phyloP scores from a whole-genome alignment of 139 green algal species.

The Haematococcus lacustris region DNA sequence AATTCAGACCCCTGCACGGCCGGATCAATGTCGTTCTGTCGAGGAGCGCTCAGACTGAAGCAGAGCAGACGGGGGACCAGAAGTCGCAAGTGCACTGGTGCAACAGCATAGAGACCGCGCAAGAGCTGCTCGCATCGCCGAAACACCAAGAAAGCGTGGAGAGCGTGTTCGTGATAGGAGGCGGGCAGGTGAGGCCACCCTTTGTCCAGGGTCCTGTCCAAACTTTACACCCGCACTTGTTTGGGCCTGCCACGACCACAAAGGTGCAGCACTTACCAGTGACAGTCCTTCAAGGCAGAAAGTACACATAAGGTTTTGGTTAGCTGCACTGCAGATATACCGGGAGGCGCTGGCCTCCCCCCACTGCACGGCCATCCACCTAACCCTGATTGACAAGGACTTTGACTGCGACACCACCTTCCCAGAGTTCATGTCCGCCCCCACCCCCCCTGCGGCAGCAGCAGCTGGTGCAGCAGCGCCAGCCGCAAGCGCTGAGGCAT shows the following conservation, averaged over 20 bases:
- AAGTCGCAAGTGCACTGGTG: conserved; percentile 35
- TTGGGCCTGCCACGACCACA: too few species aligned
- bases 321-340: conserved; percentile 25
- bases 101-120: conserved; percentile 64
- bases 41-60: conserved; percentile 12
- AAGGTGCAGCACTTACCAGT: too few species aligned
- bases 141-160: conserved; percentile 54
- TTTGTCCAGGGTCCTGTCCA: too few species aligned
- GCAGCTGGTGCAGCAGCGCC: too few species aligned
- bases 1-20: conserved; percentile 83
- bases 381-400: conserved; percentile 51
- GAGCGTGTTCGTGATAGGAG: conserved; percentile 93
- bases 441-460: too few species aligned
- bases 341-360: conserved; percentile 61
- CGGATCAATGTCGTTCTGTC: conserved; percentile 94
- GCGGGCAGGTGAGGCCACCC: conserved; percentile 64
- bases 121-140: conserved; percentile 50
- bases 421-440: conserved; percentile 52
- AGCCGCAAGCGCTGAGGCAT: too few species aligned
- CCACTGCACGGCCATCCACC: conserved; percentile 77
- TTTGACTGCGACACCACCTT: conserved; percentile 90
- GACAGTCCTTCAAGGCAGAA: too few species aligned
- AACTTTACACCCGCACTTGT: background rate
- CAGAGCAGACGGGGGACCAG: conserved; percentile 14
- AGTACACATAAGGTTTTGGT: background rate